A percentile compares a stretch with the other conserved stretches of the same genome.
Evolutionary conservation across 352 stramenopile species (phyloP).

Genomic region (Elongisporangium undulatum): DNA sequence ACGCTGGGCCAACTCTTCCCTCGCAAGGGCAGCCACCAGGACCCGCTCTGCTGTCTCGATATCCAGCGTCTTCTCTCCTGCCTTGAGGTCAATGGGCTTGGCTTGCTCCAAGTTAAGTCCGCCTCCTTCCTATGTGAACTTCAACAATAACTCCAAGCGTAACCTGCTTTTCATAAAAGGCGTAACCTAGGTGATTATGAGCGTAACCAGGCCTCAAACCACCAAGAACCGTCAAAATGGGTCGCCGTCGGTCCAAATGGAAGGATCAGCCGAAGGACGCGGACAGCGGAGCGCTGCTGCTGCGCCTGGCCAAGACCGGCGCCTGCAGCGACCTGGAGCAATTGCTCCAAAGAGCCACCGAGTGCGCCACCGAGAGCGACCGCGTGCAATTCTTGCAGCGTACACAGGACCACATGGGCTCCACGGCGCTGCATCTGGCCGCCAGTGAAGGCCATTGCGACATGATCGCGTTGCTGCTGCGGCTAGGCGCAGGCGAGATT

Average conservation of each 20-base stretch:
- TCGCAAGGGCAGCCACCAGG: too few species aligned
- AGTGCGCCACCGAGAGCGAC: conserved; percentile 5
- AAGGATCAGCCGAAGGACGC: conserved; percentile 34
- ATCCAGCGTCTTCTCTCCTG: too few species aligned
- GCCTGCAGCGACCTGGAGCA: conserved; percentile 23
- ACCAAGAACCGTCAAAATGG: conserved; percentile 32
- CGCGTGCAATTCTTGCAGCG: conserved; percentile 46
- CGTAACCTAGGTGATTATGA: background rate
- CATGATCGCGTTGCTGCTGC: conserved; percentile 42
- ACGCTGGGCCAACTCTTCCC: too few species aligned
- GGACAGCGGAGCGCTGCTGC: conserved; percentile 33
- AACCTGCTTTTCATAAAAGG: background rate
- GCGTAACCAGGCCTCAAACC: background rate
- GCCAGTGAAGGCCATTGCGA: conserved; percentile 43
- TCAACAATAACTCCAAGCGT: conserved; percentile 5
- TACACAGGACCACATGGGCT: conserved; percentile 62
- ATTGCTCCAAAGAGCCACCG: conserved; percentile 18
- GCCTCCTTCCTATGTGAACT: too few species aligned
- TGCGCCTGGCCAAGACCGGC: conserved; percentile 44
- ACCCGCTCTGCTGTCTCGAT: too few species aligned
- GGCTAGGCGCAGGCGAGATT: conserved; percentile 47
- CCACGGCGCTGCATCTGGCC: conserved; percentile 61
- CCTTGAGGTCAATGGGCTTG: too few species aligned
- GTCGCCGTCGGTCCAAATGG: conserved; percentile 63
- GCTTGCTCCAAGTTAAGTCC: too few species aligned